These are phyloP conservation scores for Venturia carpophila DNA, from an alignment of 2,329 filamentous ascomycete genomes.

Conservation along the genomic window DNA sequence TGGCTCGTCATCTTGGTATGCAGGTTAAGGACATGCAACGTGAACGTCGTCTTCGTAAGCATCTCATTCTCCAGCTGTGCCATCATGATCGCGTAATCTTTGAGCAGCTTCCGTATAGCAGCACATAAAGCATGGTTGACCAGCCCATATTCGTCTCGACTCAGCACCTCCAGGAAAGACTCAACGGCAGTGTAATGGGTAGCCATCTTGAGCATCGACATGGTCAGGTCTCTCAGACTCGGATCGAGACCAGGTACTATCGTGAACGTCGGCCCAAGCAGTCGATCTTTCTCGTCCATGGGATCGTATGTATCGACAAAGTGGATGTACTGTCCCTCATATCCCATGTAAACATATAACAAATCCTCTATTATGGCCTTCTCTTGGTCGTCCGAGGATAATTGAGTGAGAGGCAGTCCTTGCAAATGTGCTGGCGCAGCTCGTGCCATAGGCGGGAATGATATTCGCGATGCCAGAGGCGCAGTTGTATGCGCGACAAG, in stretches of 20 bases:
- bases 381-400: constrained; percentile 78
- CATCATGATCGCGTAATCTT: constrained; percentile 88
- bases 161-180: constrained; percentile 89
- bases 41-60: constrained; percentile 80
- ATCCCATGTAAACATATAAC: constrained; percentile 94
- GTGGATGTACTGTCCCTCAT: constrained; percentile 94
- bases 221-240: constrained; percentile 78
- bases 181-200: constrained; percentile 89
- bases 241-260: constrained; percentile 80
- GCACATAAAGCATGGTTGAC: constrained; percentile 95
- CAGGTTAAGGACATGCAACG: constrained; percentile 84
- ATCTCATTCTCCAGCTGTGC: constrained; percentile 92
- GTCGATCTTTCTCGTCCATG: constrained; percentile 72
- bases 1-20: constrained; percentile 85
- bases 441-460: constrained; percentile 53
- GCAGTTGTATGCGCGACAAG: constrained; percentile 62
- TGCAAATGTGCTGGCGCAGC: constrained; percentile 62
- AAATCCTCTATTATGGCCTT: constrained; percentile 81
- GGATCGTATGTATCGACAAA: constrained; percentile 79
- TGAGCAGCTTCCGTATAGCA: constrained; percentile 82
- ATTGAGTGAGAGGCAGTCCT: constrained; percentile 57
- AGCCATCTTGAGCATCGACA: constrained; percentile 86
- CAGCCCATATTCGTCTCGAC: constrained; percentile 82
- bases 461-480: constrained; percentile 64
- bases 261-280: constrained; percentile 73